Evolutionary conservation across 2,329 filamentous ascomycete genomes (phyloP).

Genomic region (Corniculantispora saksenae): DNA sequence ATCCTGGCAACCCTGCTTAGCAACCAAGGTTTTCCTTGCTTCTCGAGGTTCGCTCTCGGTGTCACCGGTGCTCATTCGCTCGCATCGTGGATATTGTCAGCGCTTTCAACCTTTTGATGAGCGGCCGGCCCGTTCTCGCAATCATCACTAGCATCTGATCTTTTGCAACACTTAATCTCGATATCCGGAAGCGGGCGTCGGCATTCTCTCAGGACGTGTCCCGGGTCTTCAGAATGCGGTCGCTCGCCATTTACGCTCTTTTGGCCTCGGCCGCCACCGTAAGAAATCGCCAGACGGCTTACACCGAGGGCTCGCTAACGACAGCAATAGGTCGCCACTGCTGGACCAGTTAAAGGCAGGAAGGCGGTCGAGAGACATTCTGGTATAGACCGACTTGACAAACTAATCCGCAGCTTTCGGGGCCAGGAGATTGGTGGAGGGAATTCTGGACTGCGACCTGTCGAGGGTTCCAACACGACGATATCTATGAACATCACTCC

Average conservation of each 20-base stretch:
- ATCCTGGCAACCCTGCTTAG: neutral
- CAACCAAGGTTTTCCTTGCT: neutral
- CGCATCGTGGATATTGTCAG: neutral
- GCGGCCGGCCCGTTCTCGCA: conserved; percentile 17
- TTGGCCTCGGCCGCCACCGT: conserved; percentile 25
- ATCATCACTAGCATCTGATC: neutral
- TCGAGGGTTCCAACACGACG: neutral
- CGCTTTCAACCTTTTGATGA: neutral
- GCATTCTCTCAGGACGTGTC: conserved; percentile 3
- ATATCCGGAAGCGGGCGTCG: neutral
- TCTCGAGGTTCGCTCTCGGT: neutral
- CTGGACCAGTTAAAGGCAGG: conserved; percentile 12
- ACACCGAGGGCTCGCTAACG: conserved; percentile 1
- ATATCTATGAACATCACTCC: conserved; percentile 5
- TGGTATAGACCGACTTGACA: conserved; percentile 19
- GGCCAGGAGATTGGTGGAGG: neutral
- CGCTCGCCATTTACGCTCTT: conserved; percentile 23
- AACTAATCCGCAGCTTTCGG: conserved; percentile 12
- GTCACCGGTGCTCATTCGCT: conserved; percentile 12
- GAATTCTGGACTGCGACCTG: neutral
- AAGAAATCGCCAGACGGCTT: conserved; percentile 9
- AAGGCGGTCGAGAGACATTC: conserved; percentile 8
- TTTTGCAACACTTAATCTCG: neutral
- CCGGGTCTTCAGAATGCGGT: conserved; percentile 23
- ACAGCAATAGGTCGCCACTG: neutral